Percentiles rank a stretch among this genome's conserved stretches.
Conservation (phyloP, 148 eudicot species). For the Pharnaceum exiguum region DNA sequence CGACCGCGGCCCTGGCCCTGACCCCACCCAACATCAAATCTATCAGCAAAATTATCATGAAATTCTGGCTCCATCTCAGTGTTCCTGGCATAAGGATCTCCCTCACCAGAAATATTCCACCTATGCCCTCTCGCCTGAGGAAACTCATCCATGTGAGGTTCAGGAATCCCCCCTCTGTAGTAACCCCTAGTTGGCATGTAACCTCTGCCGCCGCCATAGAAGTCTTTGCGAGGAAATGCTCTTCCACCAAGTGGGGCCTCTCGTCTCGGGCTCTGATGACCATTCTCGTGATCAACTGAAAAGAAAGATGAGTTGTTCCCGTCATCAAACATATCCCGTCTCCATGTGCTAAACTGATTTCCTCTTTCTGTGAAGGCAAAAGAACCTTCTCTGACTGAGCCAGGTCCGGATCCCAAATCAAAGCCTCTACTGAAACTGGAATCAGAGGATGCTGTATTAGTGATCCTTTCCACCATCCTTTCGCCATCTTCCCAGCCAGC, state of each 20-base stretch:
- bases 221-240: slow-evolving; percentile 51
- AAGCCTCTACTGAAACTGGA: slow-evolving; percentile 44
- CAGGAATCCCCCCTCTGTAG: slow-evolving; percentile 46
- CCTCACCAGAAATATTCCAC: slow-evolving; percentile 53
- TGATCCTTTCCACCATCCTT: slow-evolving; percentile 83
- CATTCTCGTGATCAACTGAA: slow-evolving; percentile 49
- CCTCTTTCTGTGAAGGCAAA: slow-evolving; percentile 58
- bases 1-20: slow-evolving; percentile 57
- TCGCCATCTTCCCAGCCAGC: slow-evolving; percentile 91
- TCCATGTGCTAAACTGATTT: slow-evolving; percentile 63
- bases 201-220: slow-evolving; percentile 56
- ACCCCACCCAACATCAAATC: slow-evolving; percentile 60
- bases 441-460: slow-evolving; percentile 61
- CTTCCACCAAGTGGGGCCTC: slow-evolving; percentile 59
- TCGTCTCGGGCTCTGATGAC: slow-evolving; percentile 48
- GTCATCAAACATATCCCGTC: slow-evolving; percentile 60
- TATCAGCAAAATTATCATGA: slow-evolving; percentile 47
- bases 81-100: slow-evolving; percentile 39
- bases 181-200: slow-evolving; percentile 48
- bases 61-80: slow-evolving; percentile 54
- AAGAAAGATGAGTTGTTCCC: slow-evolving; percentile 46
- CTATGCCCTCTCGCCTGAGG: slow-evolving; percentile 50
- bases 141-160: slow-evolving; percentile 49
- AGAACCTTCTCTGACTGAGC: slow-evolving; percentile 45
- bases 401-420: slow-evolving; percentile 44